Base-by-base conservation (phyloP, 2,329 filamentous ascomycete genomes). In the Dactylonectria estremocensis region DNA sequence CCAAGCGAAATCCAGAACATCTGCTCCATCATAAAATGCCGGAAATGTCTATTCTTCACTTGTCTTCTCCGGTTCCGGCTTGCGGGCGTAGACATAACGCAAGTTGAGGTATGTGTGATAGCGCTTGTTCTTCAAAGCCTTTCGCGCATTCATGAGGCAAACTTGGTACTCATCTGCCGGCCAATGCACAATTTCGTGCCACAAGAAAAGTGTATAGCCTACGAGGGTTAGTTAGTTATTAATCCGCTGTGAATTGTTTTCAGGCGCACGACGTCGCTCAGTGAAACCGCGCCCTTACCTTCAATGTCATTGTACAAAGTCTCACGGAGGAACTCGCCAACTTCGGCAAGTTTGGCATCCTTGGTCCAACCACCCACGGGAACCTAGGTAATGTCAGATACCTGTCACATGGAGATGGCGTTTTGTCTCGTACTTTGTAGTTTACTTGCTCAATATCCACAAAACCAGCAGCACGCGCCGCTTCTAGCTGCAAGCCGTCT, bases 151-250 rank as follows among this genome's bases (percentile, higher is more conserved):
- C 58, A 63, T 59, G 6, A 68, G n/a, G 10, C 66, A 68, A 0
- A 63, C 33, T 10, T 66, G 66, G 9, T 68, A 67, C 7, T 68
- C 66, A 10, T 68, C 63, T 3, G 54, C 13, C 1, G 66, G 58
- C 63, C 66, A 66, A 0, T 45, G 33, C 40, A 68, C 28, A 14
- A 67, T 56, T 8, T 54, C 45, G 1, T 66, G 58, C 63, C 63
- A 68, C 10, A 67, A 16, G 20, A 62, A 22, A n/a, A 68, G 55
- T 1, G 63, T 68, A 13, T 68, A 67, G 31, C 66, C 66, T 68
- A 24, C 0, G 16, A n/a, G 5, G 5, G 1, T 14, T 14, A 6
- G 10, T 3, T 5, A 18, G 40, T 5, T 20, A 13, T 3, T 8
- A 4, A 0, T 1, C 0, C n/a, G 3, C n/a, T 3, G 40, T 43